Evolutionary conservation across 2,329 filamentous ascomycete genomes (phyloP).

Genomic region (Cladosporium sp.): DNA sequence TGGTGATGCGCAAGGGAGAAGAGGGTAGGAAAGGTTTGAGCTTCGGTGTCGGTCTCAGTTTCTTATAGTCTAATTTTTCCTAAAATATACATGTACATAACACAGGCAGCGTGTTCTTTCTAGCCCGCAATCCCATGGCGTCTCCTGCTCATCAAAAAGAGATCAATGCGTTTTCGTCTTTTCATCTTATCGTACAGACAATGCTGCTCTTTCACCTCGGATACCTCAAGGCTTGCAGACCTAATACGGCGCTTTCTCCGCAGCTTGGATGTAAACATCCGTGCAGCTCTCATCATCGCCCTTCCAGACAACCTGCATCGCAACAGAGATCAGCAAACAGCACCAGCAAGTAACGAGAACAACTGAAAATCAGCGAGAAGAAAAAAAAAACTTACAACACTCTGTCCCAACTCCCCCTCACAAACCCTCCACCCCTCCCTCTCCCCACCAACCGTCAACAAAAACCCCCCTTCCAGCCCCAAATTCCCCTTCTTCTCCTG

Average conservation of each 20-base stretch:
- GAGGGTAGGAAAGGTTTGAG: constrained; percentile 86
- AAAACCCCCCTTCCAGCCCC: constrained; percentile 32
- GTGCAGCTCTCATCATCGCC: constrained; percentile 32
- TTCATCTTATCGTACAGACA: no score
- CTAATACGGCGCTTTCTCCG: constrained; percentile 35
- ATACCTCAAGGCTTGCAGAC: no score
- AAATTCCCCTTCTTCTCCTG: constrained; percentile 31
- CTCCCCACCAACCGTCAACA: constrained; percentile 35
- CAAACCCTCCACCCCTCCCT: constrained; percentile 39
- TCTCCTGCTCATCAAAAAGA: no score
- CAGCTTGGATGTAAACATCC: constrained; percentile 37
- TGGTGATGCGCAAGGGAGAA: constrained; percentile 78
- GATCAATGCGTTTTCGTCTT: no score
- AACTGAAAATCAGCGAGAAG: not conserved
- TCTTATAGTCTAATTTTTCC: constrained; percentile 60
- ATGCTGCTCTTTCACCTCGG: no score
- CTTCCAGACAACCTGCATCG: constrained; percentile 38
- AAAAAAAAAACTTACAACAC: constrained; percentile 29
- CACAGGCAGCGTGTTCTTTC: not conserved
- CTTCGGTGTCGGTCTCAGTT: constrained; percentile 94
- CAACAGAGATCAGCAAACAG: not conserved
- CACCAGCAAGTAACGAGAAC: not conserved
- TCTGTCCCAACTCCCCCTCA: constrained; percentile 27
- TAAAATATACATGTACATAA: not conserved
- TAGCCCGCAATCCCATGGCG: no score